Conservation (phyloP, 805 yeast species). For the Myxozyma neotropica region DNA sequence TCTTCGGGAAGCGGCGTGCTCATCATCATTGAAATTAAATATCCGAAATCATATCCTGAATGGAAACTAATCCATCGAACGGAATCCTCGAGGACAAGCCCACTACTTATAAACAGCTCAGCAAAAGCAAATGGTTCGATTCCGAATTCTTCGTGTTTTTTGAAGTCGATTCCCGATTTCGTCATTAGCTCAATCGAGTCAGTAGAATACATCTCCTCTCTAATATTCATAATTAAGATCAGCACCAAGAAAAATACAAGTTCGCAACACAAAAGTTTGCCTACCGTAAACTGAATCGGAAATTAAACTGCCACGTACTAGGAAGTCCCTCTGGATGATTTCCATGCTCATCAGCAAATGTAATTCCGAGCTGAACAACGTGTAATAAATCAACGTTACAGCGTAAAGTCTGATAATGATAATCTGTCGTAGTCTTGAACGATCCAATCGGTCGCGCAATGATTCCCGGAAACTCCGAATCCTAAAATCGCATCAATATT, state of each 20-base stretch:
- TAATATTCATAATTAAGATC: no score
- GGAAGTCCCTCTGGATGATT: slow-evolving; percentile 66
- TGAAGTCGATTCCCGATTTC: slow-evolving; percentile 82
- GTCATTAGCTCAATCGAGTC: slow-evolving; percentile 80
- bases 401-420: slow-evolving; percentile 93
- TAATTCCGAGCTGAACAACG: slow-evolving; percentile 82
- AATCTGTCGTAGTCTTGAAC: slow-evolving; percentile 84
- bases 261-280: no score
- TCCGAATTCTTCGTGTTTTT: slow-evolving; percentile 71
- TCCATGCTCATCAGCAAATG: slow-evolving; percentile 70
- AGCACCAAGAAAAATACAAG: no score
- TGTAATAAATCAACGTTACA: slow-evolving; percentile 85
- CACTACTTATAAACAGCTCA: slow-evolving; percentile 81
- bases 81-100: slow-evolving; percentile 69
- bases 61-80: slow-evolving; percentile 92
- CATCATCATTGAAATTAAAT: slow-evolving; percentile 72
- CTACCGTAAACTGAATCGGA: slow-evolving; percentile 67
- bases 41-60: slow-evolving; percentile 91
- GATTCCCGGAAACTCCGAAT: slow-evolving; percentile 95
- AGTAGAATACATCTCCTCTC: slow-evolving; percentile 75
- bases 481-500: slow-evolving; percentile 49
- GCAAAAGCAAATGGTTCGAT: slow-evolving; percentile 80
- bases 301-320: slow-evolving; percentile 96
- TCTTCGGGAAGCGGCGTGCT: slow-evolving; percentile 78
- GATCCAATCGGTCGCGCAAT: slow-evolving; percentile 95